These are phyloP conservation scores for Trichophyton simii DNA, from an alignment of 2,329 filamentous ascomycete species.

Conservation along the genomic window DNA sequence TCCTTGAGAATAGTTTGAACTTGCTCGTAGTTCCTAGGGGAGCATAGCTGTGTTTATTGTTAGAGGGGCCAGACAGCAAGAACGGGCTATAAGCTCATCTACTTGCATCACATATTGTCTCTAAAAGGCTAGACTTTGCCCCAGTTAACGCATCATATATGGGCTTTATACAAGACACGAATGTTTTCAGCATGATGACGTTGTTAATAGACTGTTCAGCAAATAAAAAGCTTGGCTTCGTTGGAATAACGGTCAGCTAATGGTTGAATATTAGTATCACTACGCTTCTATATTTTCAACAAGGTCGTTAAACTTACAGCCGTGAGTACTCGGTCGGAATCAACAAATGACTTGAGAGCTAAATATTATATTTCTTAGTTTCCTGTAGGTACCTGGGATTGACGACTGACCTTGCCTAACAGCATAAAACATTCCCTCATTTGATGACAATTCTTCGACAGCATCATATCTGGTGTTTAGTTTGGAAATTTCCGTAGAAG, in stretches of 20 bases:
- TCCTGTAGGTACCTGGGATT: neutral
- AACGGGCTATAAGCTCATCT: neutral
- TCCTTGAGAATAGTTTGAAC: conserved; percentile 54
- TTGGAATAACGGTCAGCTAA: conserved; percentile 64
- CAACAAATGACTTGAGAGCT: conserved; percentile 63
- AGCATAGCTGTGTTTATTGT: conserved; percentile 43
- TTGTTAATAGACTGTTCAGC: conserved; percentile 77
- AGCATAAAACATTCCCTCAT: conserved; percentile 73
- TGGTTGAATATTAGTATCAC: neutral
- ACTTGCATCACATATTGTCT: conserved; percentile 50
- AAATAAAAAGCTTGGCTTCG: conserved; percentile 50
- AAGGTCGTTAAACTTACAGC: conserved; percentile 40
- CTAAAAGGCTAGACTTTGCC: conserved; percentile 51
- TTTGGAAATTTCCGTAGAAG: conserved; percentile 58
- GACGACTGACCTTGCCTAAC: conserved; percentile 50
- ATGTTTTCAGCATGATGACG: conserved; percentile 75
- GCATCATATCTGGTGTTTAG: conserved; percentile 67
- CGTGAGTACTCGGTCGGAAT: conserved; percentile 69
- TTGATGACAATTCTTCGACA: conserved; percentile 65
- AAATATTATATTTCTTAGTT: neutral
- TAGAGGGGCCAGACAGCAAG: neutral
- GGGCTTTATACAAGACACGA: conserved; percentile 54
- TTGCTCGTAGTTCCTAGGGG: conserved; percentile 46
- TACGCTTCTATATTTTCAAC: neutral
- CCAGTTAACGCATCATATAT: conserved; percentile 56